Conservation (phyloP, 2,329 filamentous ascomycete genomes). For the Albophoma yamanashiensis region DNA sequence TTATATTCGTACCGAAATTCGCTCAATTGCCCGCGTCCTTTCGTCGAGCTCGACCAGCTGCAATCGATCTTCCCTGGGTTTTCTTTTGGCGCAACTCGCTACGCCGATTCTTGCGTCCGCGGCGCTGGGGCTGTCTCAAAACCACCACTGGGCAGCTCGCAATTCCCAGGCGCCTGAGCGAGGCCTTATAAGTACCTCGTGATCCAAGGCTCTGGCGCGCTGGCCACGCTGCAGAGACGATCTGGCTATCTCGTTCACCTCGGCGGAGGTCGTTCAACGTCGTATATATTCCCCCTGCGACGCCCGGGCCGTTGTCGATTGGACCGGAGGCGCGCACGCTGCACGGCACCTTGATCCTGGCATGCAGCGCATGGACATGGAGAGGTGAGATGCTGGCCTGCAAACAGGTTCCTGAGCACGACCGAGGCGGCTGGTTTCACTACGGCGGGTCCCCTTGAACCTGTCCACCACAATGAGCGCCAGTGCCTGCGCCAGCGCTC, state of each 20-base stretch:
- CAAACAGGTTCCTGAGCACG: slow-evolving; percentile 7
- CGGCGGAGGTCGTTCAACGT: neutral
- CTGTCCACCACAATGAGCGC: neutral
- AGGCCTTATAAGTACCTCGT: neutral
- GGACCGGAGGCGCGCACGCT: neutral
- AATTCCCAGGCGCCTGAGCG: neutral
- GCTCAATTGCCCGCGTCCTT: neutral
- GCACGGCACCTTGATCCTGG: neutral
- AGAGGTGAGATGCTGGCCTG: neutral
- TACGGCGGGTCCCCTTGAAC: slow-evolving; percentile 12
- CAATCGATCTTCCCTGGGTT: neutral
- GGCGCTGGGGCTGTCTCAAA: neutral
- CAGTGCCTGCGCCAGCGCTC: slow-evolving; percentile 4
- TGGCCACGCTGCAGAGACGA: neutral
- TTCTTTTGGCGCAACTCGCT: neutral
- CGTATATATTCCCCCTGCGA: neutral
- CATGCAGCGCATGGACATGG: neutral
- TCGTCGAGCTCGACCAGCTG: neutral
- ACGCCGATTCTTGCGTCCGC: neutral
- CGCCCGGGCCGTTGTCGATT: neutral
- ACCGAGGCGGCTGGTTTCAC: slow-evolving; percentile 17
- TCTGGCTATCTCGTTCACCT: neutral
- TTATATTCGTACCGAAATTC: neutral
- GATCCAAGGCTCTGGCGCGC: neutral
- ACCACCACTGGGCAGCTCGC: neutral